These are phyloP conservation scores for Capsella rubella DNA, from an alignment of 441 rosid species.

Conservation along the genomic window DNA sequence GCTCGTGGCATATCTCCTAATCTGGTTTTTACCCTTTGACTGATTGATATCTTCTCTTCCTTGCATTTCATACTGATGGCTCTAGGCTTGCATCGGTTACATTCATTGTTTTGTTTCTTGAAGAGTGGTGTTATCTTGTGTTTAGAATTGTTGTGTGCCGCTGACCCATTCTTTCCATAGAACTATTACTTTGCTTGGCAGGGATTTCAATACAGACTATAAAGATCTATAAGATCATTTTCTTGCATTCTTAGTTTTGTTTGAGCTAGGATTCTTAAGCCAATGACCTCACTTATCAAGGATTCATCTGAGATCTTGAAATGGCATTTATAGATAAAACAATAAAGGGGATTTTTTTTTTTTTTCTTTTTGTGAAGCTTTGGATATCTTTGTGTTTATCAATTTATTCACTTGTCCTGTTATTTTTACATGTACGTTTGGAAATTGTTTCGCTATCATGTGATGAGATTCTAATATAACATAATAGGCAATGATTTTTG, in stretches of 20 bases:
- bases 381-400: not conserved
- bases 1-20: constrained; percentile 98
- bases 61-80: constrained; percentile 12
- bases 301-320: not conserved
- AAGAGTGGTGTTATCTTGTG: not conserved
- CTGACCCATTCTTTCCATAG: not conserved
- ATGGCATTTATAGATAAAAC: not conserved
- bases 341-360: not conserved
- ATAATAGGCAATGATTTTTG: constrained; percentile 83
- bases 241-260: not conserved
- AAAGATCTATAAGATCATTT: not conserved
- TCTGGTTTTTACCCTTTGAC: constrained; percentile 59
- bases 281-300: not conserved
- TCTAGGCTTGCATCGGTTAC: not conserved
- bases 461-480: constrained; percentile 13
- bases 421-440: not conserved
- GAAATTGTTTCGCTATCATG: constrained; percentile 7
- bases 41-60: not conserved
- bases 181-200: not conserved
- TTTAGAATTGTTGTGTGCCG: not conserved
- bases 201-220: not conserved
- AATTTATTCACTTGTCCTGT: not conserved
- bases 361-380: not conserved
- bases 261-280: not conserved
- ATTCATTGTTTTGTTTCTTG: not conserved